Evolutionary conservation across 768 basidiomycete species (phyloP), one percentile per base, ranked within the genome.

Genomic region (Suillus clintonianus): DNA sequence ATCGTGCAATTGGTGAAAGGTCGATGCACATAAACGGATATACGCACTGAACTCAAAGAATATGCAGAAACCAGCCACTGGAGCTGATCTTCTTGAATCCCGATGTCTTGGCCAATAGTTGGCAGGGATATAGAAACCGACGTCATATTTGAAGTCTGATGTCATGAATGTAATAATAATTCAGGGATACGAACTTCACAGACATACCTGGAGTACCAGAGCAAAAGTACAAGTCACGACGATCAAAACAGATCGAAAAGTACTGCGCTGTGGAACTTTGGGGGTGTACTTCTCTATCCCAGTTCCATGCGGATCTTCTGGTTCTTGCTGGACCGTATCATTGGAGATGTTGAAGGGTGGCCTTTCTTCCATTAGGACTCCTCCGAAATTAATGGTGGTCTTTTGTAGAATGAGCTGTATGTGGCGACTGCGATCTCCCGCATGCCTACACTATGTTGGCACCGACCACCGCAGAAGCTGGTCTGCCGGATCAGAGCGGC

Each of bases 21-120:
- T 24, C 24, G 4, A 24, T 24, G 50, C 34, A 51, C 27, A 17
- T 22, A 22, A 48, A 14, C 14, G 22, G 69, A 79, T 62, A 51
- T 15, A 69, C 77, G 36, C 24, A 87, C 86, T 5, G 84, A 85
- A 69, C 84, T 87, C 59, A 89, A 73, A 4, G 87, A 74, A 68
- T 85, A 89, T 3, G 85, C 86, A 32, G 85, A 86, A 24, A 81
- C 71, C 24, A 88, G 75, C 88, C 88, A 90, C 62, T 88, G 83
- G 11, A 89, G 75, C 39, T 81, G 74, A 47, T 78, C 72, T 57
- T 85, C 79, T 24, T 75, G 67, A 5, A 86, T 79, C 27, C 77
- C 59, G 60, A 88, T 76, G 39, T 84, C 82, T 8, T 70, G 72
- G 51, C 79, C 79, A 32, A 86, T 83, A 2, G 80, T 80, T 8